phyloP scores from a whole-genome alignment of 108 stramenopile genomes.

The Pseudonitzschia pungens region DNA sequence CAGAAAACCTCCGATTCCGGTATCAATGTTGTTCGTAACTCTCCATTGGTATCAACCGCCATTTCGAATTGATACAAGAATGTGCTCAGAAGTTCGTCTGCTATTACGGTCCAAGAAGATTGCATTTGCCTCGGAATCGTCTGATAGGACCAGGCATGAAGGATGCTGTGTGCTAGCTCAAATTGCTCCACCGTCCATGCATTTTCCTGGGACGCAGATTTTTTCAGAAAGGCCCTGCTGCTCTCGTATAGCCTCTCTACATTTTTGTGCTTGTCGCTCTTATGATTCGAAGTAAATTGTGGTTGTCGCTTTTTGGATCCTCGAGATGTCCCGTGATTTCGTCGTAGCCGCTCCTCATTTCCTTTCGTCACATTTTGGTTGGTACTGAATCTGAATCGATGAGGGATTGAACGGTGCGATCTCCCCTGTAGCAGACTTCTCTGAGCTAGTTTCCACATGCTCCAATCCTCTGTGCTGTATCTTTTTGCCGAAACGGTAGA shows the following conservation, averaged over 20 bases:
- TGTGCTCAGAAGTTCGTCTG: conserved; percentile 4
- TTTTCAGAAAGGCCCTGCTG: not conserved
- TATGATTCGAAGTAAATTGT: not conserved
- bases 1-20: conserved; percentile 1
- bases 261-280: not conserved
- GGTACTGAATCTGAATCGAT: not conserved
- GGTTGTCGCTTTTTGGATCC: conserved; percentile 5
- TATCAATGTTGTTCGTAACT: not conserved
- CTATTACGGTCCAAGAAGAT: not conserved
- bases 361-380: not conserved
- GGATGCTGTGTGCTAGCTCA: conserved; percentile 4
- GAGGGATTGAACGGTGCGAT: not conserved
- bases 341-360: not conserved
- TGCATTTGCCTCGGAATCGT: conserved; percentile 11
- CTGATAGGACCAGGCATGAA: not conserved
- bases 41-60: not conserved
- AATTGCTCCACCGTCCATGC: conserved; percentile 10
- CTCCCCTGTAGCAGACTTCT: not conserved
- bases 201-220: conserved; percentile 1
- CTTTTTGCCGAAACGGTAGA: not conserved
- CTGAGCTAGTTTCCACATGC: conserved; percentile 14
- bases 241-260: not conserved
- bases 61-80: not conserved
- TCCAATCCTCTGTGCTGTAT: not conserved
- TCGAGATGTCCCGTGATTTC: not conserved